These are phyloP conservation scores for Lanmaoa rubissima DNA, from an alignment of 768 basidiomycete species.

Conservation along the genomic window DNA sequence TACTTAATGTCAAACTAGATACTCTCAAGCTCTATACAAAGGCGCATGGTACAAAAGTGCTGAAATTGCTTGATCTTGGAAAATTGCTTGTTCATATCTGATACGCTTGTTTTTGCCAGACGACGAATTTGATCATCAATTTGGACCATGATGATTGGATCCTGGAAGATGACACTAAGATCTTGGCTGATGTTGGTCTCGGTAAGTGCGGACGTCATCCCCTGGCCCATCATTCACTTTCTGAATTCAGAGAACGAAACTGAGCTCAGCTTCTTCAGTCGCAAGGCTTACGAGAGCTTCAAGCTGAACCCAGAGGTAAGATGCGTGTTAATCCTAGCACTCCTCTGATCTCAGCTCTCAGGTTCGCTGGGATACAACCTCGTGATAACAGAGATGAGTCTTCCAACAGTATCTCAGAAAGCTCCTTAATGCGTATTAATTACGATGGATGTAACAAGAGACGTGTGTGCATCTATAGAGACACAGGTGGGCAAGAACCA, in stretches of 20 bases:
- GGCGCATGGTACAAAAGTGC: slow-evolving; percentile 92
- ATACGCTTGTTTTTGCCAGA: slow-evolving; percentile 45
- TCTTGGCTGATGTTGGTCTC: slow-evolving; percentile 69
- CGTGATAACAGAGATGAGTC: slow-evolving; percentile 1
- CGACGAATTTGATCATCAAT: slow-evolving; percentile 97
- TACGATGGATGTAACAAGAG: slow-evolving; percentile 30
- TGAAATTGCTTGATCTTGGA: neutral
- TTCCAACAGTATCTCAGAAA: neutral
- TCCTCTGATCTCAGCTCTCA: slow-evolving; percentile 1
- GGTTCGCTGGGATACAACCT: slow-evolving; percentile 30
- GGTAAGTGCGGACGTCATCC: slow-evolving; percentile 49
- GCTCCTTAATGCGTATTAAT: slow-evolving; percentile 27
- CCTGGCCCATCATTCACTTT: neutral
- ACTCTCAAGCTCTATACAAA: slow-evolving; percentile 92
- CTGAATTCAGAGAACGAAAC: slow-evolving; percentile 81
- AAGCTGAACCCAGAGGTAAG: slow-evolving; percentile 77
- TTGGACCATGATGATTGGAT: slow-evolving; percentile 96
- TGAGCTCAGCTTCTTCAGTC: slow-evolving; percentile 90
- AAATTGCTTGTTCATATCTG: neutral
- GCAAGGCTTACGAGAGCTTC: slow-evolving; percentile 74
- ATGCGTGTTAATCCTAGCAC: neutral
- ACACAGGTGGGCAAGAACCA: slow-evolving; percentile 17
- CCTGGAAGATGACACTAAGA: slow-evolving; percentile 60
- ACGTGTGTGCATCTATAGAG: slow-evolving; percentile 30
- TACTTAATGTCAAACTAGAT: slow-evolving; percentile 47